A percentile compares a stretch with the other conserved stretches of the same genome.
Conservation (phyloP, 805 yeast genomes). For the Blastobotrys chiropterorum region DNA sequence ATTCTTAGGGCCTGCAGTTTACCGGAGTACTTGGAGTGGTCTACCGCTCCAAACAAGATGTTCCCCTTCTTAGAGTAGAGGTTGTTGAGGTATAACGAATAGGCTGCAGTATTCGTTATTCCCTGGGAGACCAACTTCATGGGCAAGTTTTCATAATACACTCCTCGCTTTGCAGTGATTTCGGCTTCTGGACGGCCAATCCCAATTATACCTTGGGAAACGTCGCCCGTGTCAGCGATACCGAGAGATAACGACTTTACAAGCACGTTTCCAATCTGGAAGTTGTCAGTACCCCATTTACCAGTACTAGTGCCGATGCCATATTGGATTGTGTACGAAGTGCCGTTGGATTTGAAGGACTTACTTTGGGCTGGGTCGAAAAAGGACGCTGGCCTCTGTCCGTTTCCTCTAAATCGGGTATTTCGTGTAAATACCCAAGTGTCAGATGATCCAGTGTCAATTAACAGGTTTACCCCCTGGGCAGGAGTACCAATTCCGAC, state of each 20-base stretch:
- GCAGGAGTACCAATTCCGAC: constrained; percentile 50
- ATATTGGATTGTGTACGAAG: constrained; percentile 34
- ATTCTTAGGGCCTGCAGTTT: constrained; percentile 33
- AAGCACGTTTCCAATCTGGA: constrained; percentile 47
- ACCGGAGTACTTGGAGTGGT: constrained; percentile 44
- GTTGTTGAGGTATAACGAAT: constrained; percentile 57
- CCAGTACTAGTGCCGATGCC: constrained; percentile 49
- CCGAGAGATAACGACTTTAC: constrained; percentile 63
- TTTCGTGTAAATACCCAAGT: constrained; percentile 51
- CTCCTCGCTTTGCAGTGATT: constrained; percentile 22
- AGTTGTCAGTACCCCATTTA: constrained; percentile 57
- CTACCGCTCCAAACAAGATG: constrained; percentile 52
- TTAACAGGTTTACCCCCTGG: constrained; percentile 47
- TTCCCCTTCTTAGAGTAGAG: constrained; percentile 39
- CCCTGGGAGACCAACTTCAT: constrained; percentile 53
- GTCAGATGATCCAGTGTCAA: constrained; percentile 79
- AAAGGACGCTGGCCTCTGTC: constrained; percentile 17
- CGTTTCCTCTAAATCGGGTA: constrained; percentile 16
- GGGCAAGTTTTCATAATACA: constrained; percentile 60
- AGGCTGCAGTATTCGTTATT: constrained; percentile 48
- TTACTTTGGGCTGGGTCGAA: constrained; percentile 26
- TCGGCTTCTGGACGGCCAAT: constrained; percentile 52
- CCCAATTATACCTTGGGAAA: constrained; percentile 51
- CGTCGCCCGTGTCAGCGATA: constrained; percentile 59
- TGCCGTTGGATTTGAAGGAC: constrained; percentile 24